phyloP scores from a whole-genome alignment of 192 early-diverging fungal genomes.

The Phlyctochytrium planicorne region DNA sequence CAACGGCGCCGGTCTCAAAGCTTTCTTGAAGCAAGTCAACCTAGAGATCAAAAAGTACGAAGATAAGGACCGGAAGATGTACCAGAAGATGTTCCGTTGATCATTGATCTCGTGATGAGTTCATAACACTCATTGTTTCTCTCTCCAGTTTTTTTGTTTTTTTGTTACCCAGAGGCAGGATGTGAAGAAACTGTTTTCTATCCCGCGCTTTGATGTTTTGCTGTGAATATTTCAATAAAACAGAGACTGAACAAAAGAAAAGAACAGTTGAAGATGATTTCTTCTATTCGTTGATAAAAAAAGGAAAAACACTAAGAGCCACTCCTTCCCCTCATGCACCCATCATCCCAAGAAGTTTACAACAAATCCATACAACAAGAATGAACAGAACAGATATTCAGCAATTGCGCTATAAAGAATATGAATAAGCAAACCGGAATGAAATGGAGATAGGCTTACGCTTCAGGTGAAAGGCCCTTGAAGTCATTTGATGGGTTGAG shows the following conservation, averaged over 20 bases:
- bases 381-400: slow-evolving; percentile 83
- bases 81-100: slow-evolving; percentile 3
- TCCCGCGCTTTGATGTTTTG: too few relatives aligned
- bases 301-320: too few relatives aligned
- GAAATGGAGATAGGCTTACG: too few relatives aligned
- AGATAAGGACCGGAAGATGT: slow-evolving; percentile 7
- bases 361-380: slow-evolving; percentile 87
- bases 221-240: too few relatives aligned
- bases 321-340: neutral
- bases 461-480: slow-evolving; percentile 71
- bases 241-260: too few relatives aligned
- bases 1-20: neutral
- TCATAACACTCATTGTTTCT: neutral
- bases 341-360: slow-evolving; percentile 89
- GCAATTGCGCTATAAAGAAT: slow-evolving; percentile 74
- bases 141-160: too few relatives aligned
- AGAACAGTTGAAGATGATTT: too few relatives aligned
- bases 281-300: neutral
- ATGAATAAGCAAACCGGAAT: neutral
- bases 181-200: too few relatives aligned
- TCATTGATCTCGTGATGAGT: neutral
- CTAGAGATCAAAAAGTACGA: slow-evolving; percentile 9
- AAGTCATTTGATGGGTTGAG: slow-evolving; percentile 84
- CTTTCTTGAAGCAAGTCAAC: slow-evolving; percentile 7
- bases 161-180: too few relatives aligned